Evolutionary conservation across 1,284 basidiomycete genomes (phyloP), one percentile per base, ranked within the genome.

Genomic region (Schizophyllum amplum): DNA sequence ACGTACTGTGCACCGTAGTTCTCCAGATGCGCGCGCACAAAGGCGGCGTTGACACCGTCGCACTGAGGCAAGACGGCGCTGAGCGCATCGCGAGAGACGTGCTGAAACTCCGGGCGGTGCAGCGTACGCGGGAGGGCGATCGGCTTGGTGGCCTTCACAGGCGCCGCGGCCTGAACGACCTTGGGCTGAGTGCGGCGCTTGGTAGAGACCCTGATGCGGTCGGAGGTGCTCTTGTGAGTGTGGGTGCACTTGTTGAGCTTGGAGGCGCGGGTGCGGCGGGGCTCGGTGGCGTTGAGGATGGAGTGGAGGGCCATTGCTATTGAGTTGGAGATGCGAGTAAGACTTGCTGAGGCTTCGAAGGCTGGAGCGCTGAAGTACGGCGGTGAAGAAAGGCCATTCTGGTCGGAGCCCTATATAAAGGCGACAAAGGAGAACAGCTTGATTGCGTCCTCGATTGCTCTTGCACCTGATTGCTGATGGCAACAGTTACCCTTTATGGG

Each of bases 11-110:
- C 72, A 27, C 77, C 76, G 57, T 79, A 75, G n/a, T 75, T 66
- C 7, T 74, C 70, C 47, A 86, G 73, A 50, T 77, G 72, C 56
- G 76, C 71, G 54, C 82, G 76, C 59, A 86, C 78, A 64, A 85
- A 86, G 63, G 84, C 83, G 47, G 75, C 68, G 15, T 84, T 82
- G 9, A 84, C 80, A 58, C 72, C 72, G 9, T 69, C 72, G 33
- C 85, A 75, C 57, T 83, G 83, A 59, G 83, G 83, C 2, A 80
- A 76, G 57, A 75, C 75, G 26, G 81, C 75, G 3, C 69, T 60
- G 61, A 86, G 74, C 25, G 78, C 76, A 51, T 80, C 76, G 52
- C 72, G 69, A 13, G 80, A 76, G 50, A 83, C 75, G 59, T 84
- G 80, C 50, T 70, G 64, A 60, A 78, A 83, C 1, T 73, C 67